A percentile compares a stretch with the other conserved stretches of the same genome.
Conservation (phyloP, 73 alveolate species). For the Durusdinium trenchii region DNA sequence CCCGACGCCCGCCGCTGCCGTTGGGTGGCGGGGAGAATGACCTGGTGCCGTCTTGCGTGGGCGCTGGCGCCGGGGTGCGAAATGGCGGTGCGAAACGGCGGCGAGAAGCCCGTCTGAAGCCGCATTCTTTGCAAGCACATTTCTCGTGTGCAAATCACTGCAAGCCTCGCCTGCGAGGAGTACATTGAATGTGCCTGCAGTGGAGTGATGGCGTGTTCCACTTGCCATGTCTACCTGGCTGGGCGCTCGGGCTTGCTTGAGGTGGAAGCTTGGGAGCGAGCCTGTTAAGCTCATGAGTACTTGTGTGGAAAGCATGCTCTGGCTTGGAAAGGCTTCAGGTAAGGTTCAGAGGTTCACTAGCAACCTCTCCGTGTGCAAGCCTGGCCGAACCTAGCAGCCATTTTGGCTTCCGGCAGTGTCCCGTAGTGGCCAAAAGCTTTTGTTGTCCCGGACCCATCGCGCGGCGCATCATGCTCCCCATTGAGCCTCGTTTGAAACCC, state of each 20-base stretch:
- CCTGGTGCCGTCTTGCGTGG: too few species aligned
- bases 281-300: neutral
- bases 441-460: neutral
- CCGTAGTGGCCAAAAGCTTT: too few species aligned
- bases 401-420: too few species aligned
- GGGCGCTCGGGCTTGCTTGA: slow-evolving; percentile 38
- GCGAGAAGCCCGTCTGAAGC: neutral
- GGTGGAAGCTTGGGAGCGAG: neutral
- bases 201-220: slow-evolving; percentile 94
- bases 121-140: neutral
- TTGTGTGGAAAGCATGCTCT: neutral
- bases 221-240: slow-evolving; percentile 94
- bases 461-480: slow-evolving; percentile 16
- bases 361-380: too few species aligned
- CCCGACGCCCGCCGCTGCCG: too few species aligned
- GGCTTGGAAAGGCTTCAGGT: neutral
- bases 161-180: slow-evolving; percentile 26
- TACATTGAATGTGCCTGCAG: slow-evolving; percentile 95
- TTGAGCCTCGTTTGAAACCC: slow-evolving; percentile 64
- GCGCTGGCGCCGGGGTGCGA: too few species aligned
- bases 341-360: too few species aligned
- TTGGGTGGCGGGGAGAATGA: too few species aligned
- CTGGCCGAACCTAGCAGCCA: too few species aligned
- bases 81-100: too few species aligned
- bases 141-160: neutral